These are phyloP conservation scores for Neoboletus brunneissimus DNA, from an alignment of 768 basidiomycete genomes.

Conservation along the genomic window DNA sequence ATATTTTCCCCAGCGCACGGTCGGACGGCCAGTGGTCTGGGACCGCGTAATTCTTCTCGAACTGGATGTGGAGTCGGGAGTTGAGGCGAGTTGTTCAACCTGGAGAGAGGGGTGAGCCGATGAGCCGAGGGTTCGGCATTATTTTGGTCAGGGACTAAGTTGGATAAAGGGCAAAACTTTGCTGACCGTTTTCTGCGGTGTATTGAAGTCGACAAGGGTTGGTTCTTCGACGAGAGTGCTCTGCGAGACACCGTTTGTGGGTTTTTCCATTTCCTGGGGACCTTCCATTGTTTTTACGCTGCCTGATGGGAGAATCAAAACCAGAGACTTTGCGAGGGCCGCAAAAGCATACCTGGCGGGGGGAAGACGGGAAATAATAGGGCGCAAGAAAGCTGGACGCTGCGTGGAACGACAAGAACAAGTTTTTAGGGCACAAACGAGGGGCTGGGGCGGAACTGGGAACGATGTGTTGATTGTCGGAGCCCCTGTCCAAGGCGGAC, in stretches of 20 bases:
- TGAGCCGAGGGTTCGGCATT: slow-evolving; percentile 29
- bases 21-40: slow-evolving; percentile 33
- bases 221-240: slow-evolving; percentile 15
- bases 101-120: slow-evolving; percentile 21
- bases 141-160: slow-evolving; percentile 25
- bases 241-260: slow-evolving; percentile 6
- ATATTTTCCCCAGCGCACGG: slow-evolving; percentile 35
- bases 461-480: slow-evolving; percentile 36
- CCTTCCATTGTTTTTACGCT: slow-evolving; percentile 33
- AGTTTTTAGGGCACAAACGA: slow-evolving; percentile 16
- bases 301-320: slow-evolving; percentile 31
- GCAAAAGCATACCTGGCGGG: slow-evolving; percentile 14
- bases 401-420: slow-evolving; percentile 8
- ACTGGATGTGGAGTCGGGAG: slow-evolving; percentile 26
- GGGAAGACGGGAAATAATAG: background rate
- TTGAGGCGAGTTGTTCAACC: slow-evolving; percentile 19
- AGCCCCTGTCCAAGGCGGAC: slow-evolving; percentile 36
- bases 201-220: slow-evolving; percentile 26
- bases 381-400: background rate
- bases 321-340: background rate
- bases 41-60: slow-evolving; percentile 33
- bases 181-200: slow-evolving; percentile 31
- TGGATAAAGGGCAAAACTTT: slow-evolving; percentile 31
- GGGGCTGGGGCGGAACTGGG: slow-evolving; percentile 13
- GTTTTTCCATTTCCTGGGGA: slow-evolving; percentile 24